These are phyloP conservation scores for Geotrichum cucujoidarum DNA, from an alignment of 1,139 yeast species.

Conservation along the genomic window DNA sequence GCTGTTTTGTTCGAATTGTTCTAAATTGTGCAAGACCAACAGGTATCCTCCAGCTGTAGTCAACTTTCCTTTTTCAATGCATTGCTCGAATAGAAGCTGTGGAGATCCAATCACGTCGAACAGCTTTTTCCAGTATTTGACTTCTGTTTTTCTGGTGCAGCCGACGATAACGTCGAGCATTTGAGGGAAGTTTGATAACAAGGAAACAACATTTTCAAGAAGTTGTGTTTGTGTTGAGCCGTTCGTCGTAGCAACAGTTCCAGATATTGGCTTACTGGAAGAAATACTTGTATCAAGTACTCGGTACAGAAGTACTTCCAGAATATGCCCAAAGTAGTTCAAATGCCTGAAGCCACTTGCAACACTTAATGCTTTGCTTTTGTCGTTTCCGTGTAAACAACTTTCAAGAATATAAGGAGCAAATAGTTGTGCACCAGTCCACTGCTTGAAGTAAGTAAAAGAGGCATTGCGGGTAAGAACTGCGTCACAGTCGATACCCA, in stretches of 20 bases:
- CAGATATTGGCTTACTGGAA: neutral
- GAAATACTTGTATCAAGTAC: slow-evolving; percentile 31
- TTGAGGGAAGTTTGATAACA: slow-evolving; percentile 37
- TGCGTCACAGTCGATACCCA: slow-evolving; percentile 40
- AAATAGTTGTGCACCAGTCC: slow-evolving; percentile 37
- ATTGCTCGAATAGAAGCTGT: slow-evolving; percentile 38
- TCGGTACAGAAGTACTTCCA: slow-evolving; percentile 44
- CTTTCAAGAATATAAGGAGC: slow-evolving; percentile 37
- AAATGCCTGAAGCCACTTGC: slow-evolving; percentile 41
- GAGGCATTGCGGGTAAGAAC: slow-evolving; percentile 34
- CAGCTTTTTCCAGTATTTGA: slow-evolving; percentile 53
- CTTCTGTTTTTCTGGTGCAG: slow-evolving; percentile 62
- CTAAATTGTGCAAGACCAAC: slow-evolving; percentile 36
- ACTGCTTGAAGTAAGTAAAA: slow-evolving; percentile 35
- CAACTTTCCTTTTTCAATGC: slow-evolving; percentile 36
- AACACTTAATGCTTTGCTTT: slow-evolving; percentile 31
- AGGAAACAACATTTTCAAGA: slow-evolving; percentile 27
- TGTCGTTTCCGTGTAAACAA: slow-evolving; percentile 28
- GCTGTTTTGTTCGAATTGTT: slow-evolving; percentile 20
- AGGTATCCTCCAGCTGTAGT: slow-evolving; percentile 42
- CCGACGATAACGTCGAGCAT: slow-evolving; percentile 49
- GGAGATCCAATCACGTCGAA: slow-evolving; percentile 43
- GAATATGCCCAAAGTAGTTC: slow-evolving; percentile 46
- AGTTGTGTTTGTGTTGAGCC: slow-evolving; percentile 5
- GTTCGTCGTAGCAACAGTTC: neutral